Conservation (phyloP, 306 rosid genomes). For the Senna siamea region DNA sequence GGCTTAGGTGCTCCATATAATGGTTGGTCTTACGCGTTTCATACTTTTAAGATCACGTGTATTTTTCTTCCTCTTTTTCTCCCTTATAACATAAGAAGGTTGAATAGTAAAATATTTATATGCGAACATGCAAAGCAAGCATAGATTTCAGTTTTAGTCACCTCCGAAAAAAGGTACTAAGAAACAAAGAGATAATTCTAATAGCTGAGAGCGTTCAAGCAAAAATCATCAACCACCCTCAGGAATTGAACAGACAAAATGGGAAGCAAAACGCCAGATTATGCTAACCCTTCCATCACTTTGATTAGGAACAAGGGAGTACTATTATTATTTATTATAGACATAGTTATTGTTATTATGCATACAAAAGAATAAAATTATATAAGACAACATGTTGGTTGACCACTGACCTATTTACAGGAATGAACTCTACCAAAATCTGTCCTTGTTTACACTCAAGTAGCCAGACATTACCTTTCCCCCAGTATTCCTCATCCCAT, state of each 20-base stretch:
- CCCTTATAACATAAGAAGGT: too few relatives aligned
- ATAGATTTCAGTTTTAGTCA: not conserved
- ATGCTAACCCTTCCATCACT: slow-evolving; percentile 11
- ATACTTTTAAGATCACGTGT: not conserved
- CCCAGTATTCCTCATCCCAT: slow-evolving; percentile 97
- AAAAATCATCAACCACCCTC: too few relatives aligned
- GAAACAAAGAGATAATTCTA: too few relatives aligned
- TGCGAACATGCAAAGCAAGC: not conserved
- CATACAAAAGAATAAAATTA: slow-evolving; percentile 17
- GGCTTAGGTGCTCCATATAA: not conserved
- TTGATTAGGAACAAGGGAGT: slow-evolving; percentile 2
- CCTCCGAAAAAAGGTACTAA: not conserved
- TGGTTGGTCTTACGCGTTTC: not conserved
- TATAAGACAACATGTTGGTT: slow-evolving; percentile 22
- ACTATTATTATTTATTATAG: not conserved
- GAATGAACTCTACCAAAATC: slow-evolving; percentile 69
- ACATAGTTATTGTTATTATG: slow-evolving; percentile 25
- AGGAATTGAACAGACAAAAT: too few relatives aligned
- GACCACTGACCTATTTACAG: slow-evolving; percentile 40
- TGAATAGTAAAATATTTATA: not conserved
- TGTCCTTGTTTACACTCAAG: slow-evolving; percentile 89
- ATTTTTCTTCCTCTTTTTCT: not conserved
- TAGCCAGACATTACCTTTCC: slow-evolving; percentile 96
- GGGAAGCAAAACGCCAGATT: not conserved
- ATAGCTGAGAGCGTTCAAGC: too few relatives aligned